Conservation (phyloP, 805 yeast species). For the Wickerhamiella bombiphila region DNA sequence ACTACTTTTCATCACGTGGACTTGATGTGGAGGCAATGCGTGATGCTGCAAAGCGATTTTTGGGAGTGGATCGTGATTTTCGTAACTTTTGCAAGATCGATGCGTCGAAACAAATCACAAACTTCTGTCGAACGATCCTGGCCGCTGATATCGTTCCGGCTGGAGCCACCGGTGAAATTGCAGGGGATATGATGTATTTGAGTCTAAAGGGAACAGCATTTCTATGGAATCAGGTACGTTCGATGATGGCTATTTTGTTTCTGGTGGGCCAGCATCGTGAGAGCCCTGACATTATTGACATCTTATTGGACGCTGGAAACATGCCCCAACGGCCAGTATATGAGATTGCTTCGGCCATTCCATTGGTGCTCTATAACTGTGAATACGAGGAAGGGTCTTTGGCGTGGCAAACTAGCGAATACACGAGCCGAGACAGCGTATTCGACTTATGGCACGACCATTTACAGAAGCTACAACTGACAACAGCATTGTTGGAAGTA, state of each 20-base stretch:
- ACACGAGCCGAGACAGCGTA: conserved; percentile 14
- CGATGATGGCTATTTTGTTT: conserved; percentile 77
- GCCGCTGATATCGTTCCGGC: conserved; percentile 37
- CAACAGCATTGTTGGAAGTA: conserved; percentile 33
- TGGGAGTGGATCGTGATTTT: conserved; percentile 69
- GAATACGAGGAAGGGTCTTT: conserved; percentile 40
- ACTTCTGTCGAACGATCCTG: conserved; percentile 51
- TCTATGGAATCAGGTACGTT: conserved; percentile 94
- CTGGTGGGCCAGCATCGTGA: conserved; percentile 71
- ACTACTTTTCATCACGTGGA: conserved; percentile 38
- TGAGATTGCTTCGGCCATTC: conserved; percentile 82
- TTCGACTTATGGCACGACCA: conserved; percentile 40
- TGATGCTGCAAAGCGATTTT: conserved; percentile 44
- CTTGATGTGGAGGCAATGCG: conserved; percentile 56
- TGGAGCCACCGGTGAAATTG: conserved; percentile 13
- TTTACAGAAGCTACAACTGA: conserved; percentile 41
- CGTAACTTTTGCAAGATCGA: conserved; percentile 90
- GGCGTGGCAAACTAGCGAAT: conserved; percentile 38
- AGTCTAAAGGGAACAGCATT: conserved; percentile 81
- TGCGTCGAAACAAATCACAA: conserved; percentile 82
- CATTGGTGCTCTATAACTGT: conserved; percentile 78
- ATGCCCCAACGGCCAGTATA: conserved; percentile 61
- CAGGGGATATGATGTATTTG: conserved; percentile 37
- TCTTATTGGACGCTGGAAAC: conserved; percentile 41
- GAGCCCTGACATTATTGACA: conserved; percentile 37